Evolutionary conservation across 2,329 filamentous ascomycete species (phyloP).

Genomic region (Cladosporium sp.): DNA sequence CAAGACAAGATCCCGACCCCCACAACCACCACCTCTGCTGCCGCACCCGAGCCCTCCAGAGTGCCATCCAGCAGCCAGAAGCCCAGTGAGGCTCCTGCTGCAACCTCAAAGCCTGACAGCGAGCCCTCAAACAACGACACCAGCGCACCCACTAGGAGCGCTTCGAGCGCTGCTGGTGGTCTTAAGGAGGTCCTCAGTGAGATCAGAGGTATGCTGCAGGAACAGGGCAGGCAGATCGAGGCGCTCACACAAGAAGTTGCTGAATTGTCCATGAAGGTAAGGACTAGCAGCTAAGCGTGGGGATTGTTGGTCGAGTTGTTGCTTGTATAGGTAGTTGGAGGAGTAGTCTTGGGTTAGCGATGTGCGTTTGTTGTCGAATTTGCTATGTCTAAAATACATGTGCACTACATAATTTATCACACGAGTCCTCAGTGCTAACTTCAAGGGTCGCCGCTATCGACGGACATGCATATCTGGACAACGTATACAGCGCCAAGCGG

Average conservation of each 20-base stretch:
- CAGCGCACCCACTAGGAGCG: slow-evolving; percentile 33
- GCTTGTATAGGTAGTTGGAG: slow-evolving; percentile 4
- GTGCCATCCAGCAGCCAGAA: slow-evolving; percentile 1
- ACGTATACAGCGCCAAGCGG: too few species aligned
- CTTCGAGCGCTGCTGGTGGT: slow-evolving; percentile 45
- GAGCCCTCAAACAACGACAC: slow-evolving; percentile 8
- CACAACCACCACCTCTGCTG: slow-evolving; percentile 22
- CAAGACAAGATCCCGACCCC: slow-evolving; percentile 7
- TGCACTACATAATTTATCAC: not conserved
- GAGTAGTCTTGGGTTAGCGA: not conserved
- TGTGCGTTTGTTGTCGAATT: not conserved
- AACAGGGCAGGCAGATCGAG: slow-evolving; percentile 71
- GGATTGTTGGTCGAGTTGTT: too few species aligned
- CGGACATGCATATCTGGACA: too few species aligned
- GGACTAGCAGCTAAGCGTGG: not conserved
- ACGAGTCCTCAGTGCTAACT: too few species aligned
- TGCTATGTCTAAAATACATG: not conserved
- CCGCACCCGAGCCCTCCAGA: slow-evolving; percentile 22
- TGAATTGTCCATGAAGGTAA: slow-evolving; percentile 65
- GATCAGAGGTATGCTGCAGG: slow-evolving; percentile 72
- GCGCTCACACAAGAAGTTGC: slow-evolving; percentile 79
- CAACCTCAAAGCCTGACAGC: not conserved
- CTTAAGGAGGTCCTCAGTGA: slow-evolving; percentile 65
- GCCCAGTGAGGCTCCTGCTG: not conserved
- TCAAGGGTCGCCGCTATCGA: too few species aligned